Percentiles rank a stretch among this genome's conserved stretches.
Evolutionary conservation across 345 rosid genomes (phyloP).

Genomic region (Physaria fendleri): DNA sequence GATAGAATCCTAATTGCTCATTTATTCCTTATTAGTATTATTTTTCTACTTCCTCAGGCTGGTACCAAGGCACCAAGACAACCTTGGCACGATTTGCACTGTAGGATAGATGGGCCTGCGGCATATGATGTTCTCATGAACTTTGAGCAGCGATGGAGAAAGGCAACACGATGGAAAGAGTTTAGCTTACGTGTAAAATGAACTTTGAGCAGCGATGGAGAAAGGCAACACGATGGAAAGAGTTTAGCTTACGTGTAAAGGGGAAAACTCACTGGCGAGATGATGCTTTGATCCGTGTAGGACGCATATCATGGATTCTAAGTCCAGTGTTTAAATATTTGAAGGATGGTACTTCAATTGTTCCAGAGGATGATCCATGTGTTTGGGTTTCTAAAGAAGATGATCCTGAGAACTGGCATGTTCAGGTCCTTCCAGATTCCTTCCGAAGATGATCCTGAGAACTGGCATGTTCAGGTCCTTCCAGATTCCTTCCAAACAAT

Average conservation of each 20-base stretch:
- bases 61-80: constrained; percentile 80
- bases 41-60: constrained; percentile 34
- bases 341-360: constrained; percentile 36
- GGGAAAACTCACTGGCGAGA: constrained; percentile 64
- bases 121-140: constrained; percentile 91
- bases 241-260: constrained; percentile 54
- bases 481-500: background rate
- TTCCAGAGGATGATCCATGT: constrained; percentile 48
- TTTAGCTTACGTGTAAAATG: constrained; percentile 57
- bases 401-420: constrained; percentile 74
- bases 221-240: constrained; percentile 73
- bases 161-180: constrained; percentile 74
- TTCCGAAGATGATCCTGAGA: constrained; percentile 51
- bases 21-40: background rate
- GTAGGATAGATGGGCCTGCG: constrained; percentile 89
- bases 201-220: constrained; percentile 99
- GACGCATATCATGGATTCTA: constrained; percentile 87
- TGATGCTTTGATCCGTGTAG: constrained; percentile 74
- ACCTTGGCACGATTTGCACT: constrained; percentile 97
- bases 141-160: constrained; percentile 97
- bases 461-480: constrained; percentile 87
- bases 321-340: constrained; percentile 44
- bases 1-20: background rate
- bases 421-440: constrained; percentile 48
- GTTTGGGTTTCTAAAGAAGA: constrained; percentile 50